A percentile compares a stretch with the other conserved stretches of the same genome.
phyloP scores from a whole-genome alignment of 306 rosid species.

The Ammopiptanthus mongolicus region DNA sequence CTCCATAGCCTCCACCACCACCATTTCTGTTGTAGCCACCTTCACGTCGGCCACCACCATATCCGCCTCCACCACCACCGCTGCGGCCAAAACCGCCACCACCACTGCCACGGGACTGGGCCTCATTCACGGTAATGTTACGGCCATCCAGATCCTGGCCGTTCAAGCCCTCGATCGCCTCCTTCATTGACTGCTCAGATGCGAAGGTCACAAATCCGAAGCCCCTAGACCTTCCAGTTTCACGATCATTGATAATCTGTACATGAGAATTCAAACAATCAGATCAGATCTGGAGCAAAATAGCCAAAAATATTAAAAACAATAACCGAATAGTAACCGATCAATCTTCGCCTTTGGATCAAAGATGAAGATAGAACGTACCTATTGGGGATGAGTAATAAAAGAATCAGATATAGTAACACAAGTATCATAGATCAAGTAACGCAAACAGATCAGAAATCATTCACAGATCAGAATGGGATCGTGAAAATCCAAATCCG shows the following conservation, averaged over 20 bases:
- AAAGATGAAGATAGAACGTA: slow-evolving; percentile 88
- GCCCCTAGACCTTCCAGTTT: slow-evolving; percentile 87
- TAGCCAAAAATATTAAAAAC: accelerated
- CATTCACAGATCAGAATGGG: slow-evolving; percentile 40
- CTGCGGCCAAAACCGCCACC: slow-evolving; percentile 14
- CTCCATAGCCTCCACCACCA: neutral
- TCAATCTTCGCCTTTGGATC: slow-evolving; percentile 71
- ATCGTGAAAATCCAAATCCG: slow-evolving; percentile 32
- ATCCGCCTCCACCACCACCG: neutral
- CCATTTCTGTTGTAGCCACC: slow-evolving; percentile 17
- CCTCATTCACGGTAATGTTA: slow-evolving; percentile 82
- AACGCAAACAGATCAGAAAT: slow-evolving; percentile 62
- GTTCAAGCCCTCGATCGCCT: slow-evolving; percentile 81
- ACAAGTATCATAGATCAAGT: slow-evolving; percentile 60
- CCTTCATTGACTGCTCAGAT: slow-evolving; percentile 64
- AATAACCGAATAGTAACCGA: slow-evolving; percentile 52
- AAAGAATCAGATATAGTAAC: slow-evolving; percentile 49
- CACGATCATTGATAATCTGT: slow-evolving; percentile 84
- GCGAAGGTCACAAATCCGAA: slow-evolving; percentile 83
- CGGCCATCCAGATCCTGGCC: slow-evolving; percentile 84
- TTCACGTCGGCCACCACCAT: neutral
- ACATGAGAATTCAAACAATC: neutral
- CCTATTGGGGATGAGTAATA: slow-evolving; percentile 61
- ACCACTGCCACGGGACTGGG: slow-evolving; percentile 61
- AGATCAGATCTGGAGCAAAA: slow-evolving; percentile 3